Evolutionary conservation across 1,139 yeast genomes (phyloP), one percentile per base, ranked within the genome.

Genomic region (Geotrichum australiense): DNA sequence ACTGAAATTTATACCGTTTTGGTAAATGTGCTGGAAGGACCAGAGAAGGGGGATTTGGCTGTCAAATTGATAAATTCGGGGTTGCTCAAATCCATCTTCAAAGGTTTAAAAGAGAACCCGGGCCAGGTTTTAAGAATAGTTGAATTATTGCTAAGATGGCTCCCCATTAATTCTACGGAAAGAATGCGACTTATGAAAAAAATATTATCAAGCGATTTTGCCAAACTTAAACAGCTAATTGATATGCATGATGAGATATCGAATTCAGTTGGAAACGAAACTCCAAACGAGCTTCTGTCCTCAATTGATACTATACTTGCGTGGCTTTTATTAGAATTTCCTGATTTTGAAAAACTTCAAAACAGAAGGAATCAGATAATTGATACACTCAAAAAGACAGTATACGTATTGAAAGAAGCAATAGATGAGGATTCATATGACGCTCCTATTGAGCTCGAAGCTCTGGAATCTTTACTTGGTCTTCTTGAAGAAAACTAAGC

Each of bases 291-390:
- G 20, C 34, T 46, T 5, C 41, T 55, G 24, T 54, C 51, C 27
- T 41, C 48, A 21, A 47, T 54, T 11, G 59, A 55, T 35, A 40
- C 47, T 3, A 49, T 57, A 7, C 43, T 59, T n/a, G 55, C 54
- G 0, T 60, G 64, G 64, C 46, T 59, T n/a, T 18, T 48, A 16
- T 52, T 53, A 10, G 63, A 60, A 19, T 57, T 54, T 22, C 48
- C 47, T 12, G 50, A 43, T 10, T 40, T 39, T 10, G 45, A 44
- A 12, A n/a, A n/a, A n/a, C n/a, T n/a, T n/a, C n/a, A n/a, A n/a
- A n/a, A n/a, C n/a, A n/a, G n/a, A n/a, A n/a, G n/a, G n/a, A n/a
- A n/a, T n/a, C n/a, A n/a, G n/a, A n/a, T n/a, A n/a, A n/a, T n/a
- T n/a, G 38, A 27, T 11, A 37, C 35, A 2, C 35, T 42, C 3